A percentile compares a stretch with the other conserved stretches of the same genome.
These are phyloP conservation scores for Geoglossum glabrum DNA, from an alignment of 495 filamentous ascomycete genomes.

Conservation along the genomic window DNA sequence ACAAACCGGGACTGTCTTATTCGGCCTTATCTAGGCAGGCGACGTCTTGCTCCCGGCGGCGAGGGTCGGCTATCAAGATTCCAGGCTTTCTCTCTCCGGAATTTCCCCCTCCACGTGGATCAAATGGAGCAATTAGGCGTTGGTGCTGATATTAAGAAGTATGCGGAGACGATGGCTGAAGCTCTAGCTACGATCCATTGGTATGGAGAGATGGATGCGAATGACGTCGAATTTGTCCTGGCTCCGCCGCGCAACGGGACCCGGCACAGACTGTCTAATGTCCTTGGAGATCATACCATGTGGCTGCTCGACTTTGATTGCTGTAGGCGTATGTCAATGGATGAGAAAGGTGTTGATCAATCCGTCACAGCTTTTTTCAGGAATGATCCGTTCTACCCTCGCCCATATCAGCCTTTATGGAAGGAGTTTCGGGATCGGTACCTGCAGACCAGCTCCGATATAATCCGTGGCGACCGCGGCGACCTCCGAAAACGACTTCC, in stretches of 20 bases:
- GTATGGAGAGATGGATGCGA: constrained; percentile 23
- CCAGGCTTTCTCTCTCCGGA: constrained; percentile 21
- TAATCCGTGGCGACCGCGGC: background rate
- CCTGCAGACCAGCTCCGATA: background rate
- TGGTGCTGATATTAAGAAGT: constrained; percentile 10
- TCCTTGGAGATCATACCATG: constrained; percentile 13
- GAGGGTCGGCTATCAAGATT: background rate
- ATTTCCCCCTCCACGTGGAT: constrained; percentile 28
- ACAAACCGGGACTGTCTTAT: constrained; percentile 27
- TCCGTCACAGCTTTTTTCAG: no score
- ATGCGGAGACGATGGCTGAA: constrained; percentile 20
- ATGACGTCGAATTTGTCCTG: constrained; percentile 33
- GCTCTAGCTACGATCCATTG: constrained; percentile 28
- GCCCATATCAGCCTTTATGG: no score
- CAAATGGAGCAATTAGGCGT: constrained; percentile 25
- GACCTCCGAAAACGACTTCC: background rate
- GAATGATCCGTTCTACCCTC: no score
- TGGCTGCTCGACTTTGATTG: constrained; percentile 31
- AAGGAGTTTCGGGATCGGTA: no score
- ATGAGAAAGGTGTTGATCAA: no score
- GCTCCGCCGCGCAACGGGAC: constrained; percentile 8
- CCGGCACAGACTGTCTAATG: constrained; percentile 2
- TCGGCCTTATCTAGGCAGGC: constrained; percentile 25
- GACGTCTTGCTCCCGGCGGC: constrained; percentile 5
- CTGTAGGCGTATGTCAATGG: constrained; percentile 8